Base-by-base conservation (phyloP, 257 asterid genomes). In the Eucommia ulmoides region DNA sequence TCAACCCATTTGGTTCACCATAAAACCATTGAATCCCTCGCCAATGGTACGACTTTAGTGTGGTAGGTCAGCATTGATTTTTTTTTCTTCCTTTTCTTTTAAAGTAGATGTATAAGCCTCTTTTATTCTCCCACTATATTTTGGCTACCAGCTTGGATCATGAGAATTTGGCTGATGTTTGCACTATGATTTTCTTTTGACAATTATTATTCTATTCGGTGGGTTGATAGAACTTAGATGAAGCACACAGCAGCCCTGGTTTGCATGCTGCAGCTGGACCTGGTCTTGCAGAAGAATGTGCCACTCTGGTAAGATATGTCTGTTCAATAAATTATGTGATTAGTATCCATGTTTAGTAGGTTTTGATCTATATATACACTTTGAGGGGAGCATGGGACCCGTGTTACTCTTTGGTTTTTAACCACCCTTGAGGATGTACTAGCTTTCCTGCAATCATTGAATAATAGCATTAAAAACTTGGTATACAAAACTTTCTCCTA, bases 241-340 rank as follows among this genome's bases (percentile, higher is more conserved):
- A 91, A 80, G 95, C 76, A n/a, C 96, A 81, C 64, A 83, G 97
- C 71, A 86, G 97, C 65, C 93, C 89, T 35, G 97, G 99, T 65
- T 75, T 91, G 87, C 94, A 81, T 72, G 89, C 83, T 63, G 97
- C 97, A 38, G 97, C 99, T 56, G 99, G 99, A 66, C 88, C 93
- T 38, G 82, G 89, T 57, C 89, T 91, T 55, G 94, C 99, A 21
- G 99, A 91, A 76, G 97, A 91, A 77, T 67, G 73, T 47, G 66
- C 65, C 16, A 52, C 67, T 24, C 52, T 79, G 48, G 71, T 81
- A 61, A n/a, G n/a, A n/a, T n/a, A n/a, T n/a, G n/a, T n/a, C n/a
- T n/a, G n/a, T n/a, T n/a, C n/a, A n/a, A n/a, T n/a, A n/a, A n/a
- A n/a, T n/a, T n/a, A n/a, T n/a, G n/a, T n/a, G n/a, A n/a, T n/a